Conservation (phyloP, 257 asterid genomes). For the Vinca minor region DNA sequence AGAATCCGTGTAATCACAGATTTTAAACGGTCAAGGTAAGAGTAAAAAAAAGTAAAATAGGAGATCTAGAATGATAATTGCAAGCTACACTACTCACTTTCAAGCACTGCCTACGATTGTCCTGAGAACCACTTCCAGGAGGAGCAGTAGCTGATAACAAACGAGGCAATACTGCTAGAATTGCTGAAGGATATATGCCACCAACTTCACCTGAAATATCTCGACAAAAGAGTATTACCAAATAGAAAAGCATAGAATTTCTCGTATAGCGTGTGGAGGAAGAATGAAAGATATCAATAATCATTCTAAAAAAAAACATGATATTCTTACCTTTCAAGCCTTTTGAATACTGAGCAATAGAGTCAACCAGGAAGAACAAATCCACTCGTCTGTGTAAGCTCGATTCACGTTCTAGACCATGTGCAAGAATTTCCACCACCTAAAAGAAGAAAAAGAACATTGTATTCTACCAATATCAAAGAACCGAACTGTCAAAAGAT, state of each 20-base stretch:
- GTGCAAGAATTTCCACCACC: conserved; percentile 74
- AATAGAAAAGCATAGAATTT: too few species aligned
- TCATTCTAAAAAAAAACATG: conserved; percentile 10
- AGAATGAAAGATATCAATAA: not conserved
- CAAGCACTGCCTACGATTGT: conserved; percentile 83
- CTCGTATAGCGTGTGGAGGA: not conserved
- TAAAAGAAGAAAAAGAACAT: conserved; percentile 14
- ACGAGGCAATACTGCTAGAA: conserved; percentile 70
- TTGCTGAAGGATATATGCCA: conserved; percentile 67
- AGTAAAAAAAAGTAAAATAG: conserved; percentile 8
- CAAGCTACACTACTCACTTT: conserved; percentile 44
- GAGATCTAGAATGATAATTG: not conserved
- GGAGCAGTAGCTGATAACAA: conserved; percentile 84
- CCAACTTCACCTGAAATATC: conserved; percentile 58
- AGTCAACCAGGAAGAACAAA: conserved; percentile 80
- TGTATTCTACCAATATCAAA: conserved; percentile 11
- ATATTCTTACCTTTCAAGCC: conserved; percentile 60
- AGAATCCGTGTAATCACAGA: conserved; percentile 6
- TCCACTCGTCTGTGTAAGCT: conserved; percentile 65
- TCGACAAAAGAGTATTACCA: conserved; percentile 11
- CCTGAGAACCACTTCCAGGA: conserved; percentile 63
- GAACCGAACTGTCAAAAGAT: conserved; percentile 1
- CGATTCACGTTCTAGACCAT: conserved; percentile 52
- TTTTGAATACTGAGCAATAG: conserved; percentile 67
- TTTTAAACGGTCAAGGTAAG: not conserved